Evolutionary conservation across 2,329 filamentous ascomycete species (phyloP), one percentile per base, ranked within the genome.

Genomic region (Ophiostoma himal-ulmi): DNA sequence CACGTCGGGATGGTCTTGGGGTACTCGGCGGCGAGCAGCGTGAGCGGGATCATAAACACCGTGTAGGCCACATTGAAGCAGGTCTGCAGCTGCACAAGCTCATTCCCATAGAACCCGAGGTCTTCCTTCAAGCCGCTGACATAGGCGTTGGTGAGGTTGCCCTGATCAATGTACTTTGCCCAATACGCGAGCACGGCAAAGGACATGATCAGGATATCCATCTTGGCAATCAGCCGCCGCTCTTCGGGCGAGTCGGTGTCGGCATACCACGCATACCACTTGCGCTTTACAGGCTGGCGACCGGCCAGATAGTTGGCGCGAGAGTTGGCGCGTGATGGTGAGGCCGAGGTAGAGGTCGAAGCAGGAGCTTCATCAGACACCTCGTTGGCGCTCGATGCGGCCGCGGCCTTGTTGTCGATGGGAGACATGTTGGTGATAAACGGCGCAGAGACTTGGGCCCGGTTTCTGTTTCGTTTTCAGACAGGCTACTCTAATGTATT

Each of bases 121-220:
- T 84, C 79, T 70, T 83, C 78, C 65, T 77, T 71, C 82, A 83
- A 82, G 72, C 83, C 79, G 37, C 81, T 80, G 39, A 82, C 77
- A 71, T 83, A 84, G 3, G 83, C 83, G 74, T 84, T 84, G 70
- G 69, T 70, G 54, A 70, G 41, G 66, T 70, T 70, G 37, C 69
- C 78, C 73, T 86, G 83, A 72, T 86, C 84, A 10, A 87, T 81
- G 71, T 86, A 85, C 75, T 86, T 86, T 69, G 83, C 81, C 82
- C 84, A 87, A 72, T 86, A 86, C 0, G 82, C 80, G 2, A 87
- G 76, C 66, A 86, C 83, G 0, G 84, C 84, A 74, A 86, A 87
- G 0, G 84, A 84, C 0, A 88, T 81, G 54, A 88, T 84, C 1
- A 87, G 76, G 0, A 84, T 76, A 72, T 88, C 85, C 22, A 88